phyloP scores from a whole-genome alignment of 2,329 filamentous ascomycete genomes.

The Calonectria crousiana region DNA sequence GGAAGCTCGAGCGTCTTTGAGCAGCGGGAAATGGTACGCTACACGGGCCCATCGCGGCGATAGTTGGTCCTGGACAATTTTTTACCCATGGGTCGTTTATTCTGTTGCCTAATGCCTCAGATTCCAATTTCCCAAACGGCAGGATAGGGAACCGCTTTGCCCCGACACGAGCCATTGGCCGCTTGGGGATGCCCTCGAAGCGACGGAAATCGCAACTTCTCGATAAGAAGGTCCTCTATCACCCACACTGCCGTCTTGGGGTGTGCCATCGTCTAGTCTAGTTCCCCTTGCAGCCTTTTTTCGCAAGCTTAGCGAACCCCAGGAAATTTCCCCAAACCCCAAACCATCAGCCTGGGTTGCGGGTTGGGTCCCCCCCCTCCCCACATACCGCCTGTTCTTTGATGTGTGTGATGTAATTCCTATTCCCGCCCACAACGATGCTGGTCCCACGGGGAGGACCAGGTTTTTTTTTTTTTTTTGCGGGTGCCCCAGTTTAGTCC shows the following conservation, averaged over 20 bases:
- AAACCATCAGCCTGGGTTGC: background rate
- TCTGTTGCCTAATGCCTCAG: background rate
- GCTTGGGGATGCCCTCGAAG: slow-evolving; percentile 29
- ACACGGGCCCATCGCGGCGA: slow-evolving; percentile 8
- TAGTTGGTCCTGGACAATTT: background rate
- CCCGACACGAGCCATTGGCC: slow-evolving; percentile 1
- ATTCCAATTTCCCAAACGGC: background rate
- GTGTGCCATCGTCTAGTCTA: background rate
- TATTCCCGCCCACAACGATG: background rate
- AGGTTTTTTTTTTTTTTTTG: slow-evolving; percentile 12
- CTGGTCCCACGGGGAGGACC: slow-evolving; percentile 17
- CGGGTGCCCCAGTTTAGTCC: slow-evolving; percentile 20
- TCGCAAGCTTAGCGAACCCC: slow-evolving; percentile 7
- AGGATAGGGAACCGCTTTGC: background rate
- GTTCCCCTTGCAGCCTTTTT: background rate
- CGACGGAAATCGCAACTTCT: slow-evolving; percentile 25
- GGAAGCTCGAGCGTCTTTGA: slow-evolving; percentile 4
- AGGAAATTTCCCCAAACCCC: slow-evolving; percentile 2
- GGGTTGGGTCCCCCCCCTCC: background rate
- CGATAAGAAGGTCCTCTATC: background rate
- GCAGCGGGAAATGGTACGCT: slow-evolving; percentile 15
- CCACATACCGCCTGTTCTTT: background rate
- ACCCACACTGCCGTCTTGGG: background rate
- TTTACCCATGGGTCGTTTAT: background rate
- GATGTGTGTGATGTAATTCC: slow-evolving; percentile 14